Evolutionary conservation across 495 filamentous ascomycete genomes (phyloP).

Genomic region (Pseudoneurospora amorphoporcata): DNA sequence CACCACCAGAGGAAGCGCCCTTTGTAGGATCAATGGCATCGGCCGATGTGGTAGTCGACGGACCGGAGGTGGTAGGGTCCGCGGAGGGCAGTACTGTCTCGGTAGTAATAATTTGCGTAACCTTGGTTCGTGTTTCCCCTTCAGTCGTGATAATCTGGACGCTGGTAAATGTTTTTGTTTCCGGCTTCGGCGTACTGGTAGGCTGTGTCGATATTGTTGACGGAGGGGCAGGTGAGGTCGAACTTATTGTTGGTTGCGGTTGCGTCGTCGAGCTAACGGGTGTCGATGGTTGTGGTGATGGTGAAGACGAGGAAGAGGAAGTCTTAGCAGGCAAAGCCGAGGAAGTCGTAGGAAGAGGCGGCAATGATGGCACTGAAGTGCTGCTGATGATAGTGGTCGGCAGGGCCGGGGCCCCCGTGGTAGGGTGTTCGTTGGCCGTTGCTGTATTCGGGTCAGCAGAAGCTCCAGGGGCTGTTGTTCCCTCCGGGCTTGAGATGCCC

Average conservation of each 20-base stretch:
- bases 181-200: conserved; percentile 3
- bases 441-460: conserved; percentile 20
- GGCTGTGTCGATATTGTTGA: conserved; percentile 16
- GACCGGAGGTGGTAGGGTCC: conserved; percentile 5
- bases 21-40: conserved; percentile 23
- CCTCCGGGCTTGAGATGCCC: conserved; percentile 3
- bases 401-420: conserved; percentile 3
- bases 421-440: conserved; percentile 12
- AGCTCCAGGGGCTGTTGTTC: conserved; percentile 12
- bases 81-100: not conserved
- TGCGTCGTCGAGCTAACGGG: conserved; percentile 4
- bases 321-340: not conserved
- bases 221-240: conserved; percentile 17
- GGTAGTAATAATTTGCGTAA: conserved; percentile 21
- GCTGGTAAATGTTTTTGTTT: not conserved
- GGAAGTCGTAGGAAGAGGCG: not conserved
- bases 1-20: conserved; percentile 18
- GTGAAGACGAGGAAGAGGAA: conserved; percentile 3
- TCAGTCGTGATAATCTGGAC: conserved; percentile 6
- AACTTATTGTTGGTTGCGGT: conserved; percentile 12
- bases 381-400: not conserved
- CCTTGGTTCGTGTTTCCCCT: conserved; percentile 9
- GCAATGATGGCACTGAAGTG: conserved; percentile 2
- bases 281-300: conserved; percentile 3
- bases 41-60: conserved; percentile 15